Percentiles rank a stretch among this genome's conserved stretches.
Conservation (phyloP, 495 filamentous ascomycete species). For the Penicillium mononematosum region DNA sequence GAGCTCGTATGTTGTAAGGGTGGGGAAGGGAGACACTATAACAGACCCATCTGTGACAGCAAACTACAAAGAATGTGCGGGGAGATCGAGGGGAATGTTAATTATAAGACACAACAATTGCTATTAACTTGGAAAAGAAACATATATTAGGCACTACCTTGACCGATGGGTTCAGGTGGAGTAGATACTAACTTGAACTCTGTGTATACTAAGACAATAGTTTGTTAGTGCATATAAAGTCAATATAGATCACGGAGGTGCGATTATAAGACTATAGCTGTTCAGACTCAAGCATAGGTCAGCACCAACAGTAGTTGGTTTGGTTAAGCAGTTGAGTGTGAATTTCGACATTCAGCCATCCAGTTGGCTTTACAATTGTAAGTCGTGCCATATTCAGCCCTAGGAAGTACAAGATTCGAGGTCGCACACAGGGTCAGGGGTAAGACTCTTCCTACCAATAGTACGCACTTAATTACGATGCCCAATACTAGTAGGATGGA, state of each 20-base stretch:
- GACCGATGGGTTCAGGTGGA: neutral
- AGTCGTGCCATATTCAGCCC: constrained; percentile 4
- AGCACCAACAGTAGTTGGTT: neutral
- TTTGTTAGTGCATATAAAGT: neutral
- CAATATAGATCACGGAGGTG: neutral
- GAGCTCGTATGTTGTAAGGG: neutral
- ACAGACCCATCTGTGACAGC: neutral
- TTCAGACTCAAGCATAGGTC: neutral
- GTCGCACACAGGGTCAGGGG: constrained; percentile 3
- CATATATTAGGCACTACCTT: neutral
- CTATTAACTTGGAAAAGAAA: neutral
- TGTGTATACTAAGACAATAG: neutral
- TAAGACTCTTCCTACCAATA: neutral
- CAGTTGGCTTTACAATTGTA: neutral
- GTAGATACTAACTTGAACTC: neutral
- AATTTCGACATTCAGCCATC: neutral
- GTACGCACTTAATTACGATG: no score
- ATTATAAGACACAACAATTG: neutral
- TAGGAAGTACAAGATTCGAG: neutral
- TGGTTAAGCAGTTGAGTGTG: neutral
- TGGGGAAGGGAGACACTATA: neutral
- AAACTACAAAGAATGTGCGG: neutral
- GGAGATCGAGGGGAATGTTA: neutral
- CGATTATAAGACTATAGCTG: neutral
- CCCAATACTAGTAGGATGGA: neutral